Conservation (phyloP, 202 grass and related monocot species). For the Schoenoplectus tabernaemontani region DNA sequence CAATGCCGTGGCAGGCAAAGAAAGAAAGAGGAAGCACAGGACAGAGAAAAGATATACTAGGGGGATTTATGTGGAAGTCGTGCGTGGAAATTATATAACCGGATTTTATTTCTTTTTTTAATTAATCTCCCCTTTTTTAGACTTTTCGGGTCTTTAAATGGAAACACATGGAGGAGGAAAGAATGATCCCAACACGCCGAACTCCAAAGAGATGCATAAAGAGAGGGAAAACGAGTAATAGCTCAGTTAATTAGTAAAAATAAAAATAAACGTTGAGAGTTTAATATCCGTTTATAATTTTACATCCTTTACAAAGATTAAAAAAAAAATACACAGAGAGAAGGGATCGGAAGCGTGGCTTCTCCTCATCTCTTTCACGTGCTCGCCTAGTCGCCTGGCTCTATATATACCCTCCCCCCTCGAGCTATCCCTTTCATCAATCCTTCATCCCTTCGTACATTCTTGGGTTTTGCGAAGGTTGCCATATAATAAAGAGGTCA, state of each 20-base stretch:
- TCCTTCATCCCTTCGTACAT: slow-evolving; percentile 10
- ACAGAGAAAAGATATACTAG: background rate
- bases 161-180: slow-evolving; percentile 13
- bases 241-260: no score
- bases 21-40: background rate
- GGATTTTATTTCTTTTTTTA: background rate
- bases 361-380: slow-evolving; percentile 18
- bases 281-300: no score
- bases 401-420: background rate
- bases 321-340: no score
- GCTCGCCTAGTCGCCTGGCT: slow-evolving; percentile 17
- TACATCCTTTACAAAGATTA: no score
- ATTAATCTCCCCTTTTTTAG: background rate
- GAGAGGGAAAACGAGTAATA: no score
- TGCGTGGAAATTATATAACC: background rate
- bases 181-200: slow-evolving; percentile 21
- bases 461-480: slow-evolving; percentile 15
- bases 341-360: background rate
- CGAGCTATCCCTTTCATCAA: slow-evolving; percentile 3
- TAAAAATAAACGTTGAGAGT: no score
- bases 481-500: background rate
- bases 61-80: slow-evolving; percentile 3
- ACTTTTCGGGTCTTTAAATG: slow-evolving; percentile 20
- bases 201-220: no score
- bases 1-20: slow-evolving; percentile 13